Percentiles rank a stretch among this genome's conserved stretches.
Evolutionary conservation across 139 green algal genomes (phyloP).

Genomic region (Chlamydomonas incerta): DNA sequence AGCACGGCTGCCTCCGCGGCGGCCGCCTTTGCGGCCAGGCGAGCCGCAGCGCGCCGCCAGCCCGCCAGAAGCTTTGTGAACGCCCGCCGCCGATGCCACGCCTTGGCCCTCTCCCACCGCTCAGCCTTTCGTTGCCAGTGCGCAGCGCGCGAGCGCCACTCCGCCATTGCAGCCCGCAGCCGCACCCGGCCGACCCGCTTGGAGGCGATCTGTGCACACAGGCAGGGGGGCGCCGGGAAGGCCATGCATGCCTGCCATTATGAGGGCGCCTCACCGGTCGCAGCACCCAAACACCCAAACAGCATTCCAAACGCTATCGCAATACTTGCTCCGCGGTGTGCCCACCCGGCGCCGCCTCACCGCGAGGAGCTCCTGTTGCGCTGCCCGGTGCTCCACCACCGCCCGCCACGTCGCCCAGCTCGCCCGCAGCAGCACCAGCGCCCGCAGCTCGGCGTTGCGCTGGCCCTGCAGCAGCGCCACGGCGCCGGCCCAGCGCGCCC

Average conservation of each 20-base stretch:
- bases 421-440: slow-evolving; percentile 15
- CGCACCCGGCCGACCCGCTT: background rate
- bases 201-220: background rate
- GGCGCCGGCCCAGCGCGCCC: background rate
- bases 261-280: too few species aligned
- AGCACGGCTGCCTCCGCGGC: slow-evolving; percentile 1
- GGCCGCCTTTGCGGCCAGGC: slow-evolving; percentile 18
- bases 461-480: slow-evolving; percentile 43
- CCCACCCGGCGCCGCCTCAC: background rate
- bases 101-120: background rate
- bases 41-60: slow-evolving; percentile 28
- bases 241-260: too few species aligned
- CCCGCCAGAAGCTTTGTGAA: background rate
- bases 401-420: slow-evolving; percentile 7
- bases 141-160: background rate
- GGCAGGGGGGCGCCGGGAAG: too few species aligned
- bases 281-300: too few species aligned
- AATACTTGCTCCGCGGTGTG: too few species aligned
- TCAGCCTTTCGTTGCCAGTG: slow-evolving; percentile 4
- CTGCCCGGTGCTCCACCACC: background rate
- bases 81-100: slow-evolving; percentile 3
- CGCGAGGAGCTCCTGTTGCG: slow-evolving; percentile 13
- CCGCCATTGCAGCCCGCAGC: background rate
- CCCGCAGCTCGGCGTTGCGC: slow-evolving; percentile 38
- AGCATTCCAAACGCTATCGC: too few species aligned